Base-by-base conservation (phyloP, 768 basidiomycete species). In the Suillus occidentalis region DNA sequence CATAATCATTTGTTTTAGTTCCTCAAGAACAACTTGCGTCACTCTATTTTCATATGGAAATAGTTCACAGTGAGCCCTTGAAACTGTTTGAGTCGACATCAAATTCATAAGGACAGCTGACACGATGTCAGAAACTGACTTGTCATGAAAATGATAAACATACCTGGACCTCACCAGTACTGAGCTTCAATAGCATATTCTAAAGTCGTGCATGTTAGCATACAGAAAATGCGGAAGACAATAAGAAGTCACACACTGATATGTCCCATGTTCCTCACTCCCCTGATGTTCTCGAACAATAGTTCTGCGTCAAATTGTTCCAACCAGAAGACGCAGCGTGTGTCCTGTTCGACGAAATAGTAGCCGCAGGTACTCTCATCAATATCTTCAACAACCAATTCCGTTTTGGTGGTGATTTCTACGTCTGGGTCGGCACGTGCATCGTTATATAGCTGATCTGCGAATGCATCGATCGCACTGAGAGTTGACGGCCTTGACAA, bases 251-350 rank as follows among this genome's bases (percentile, higher is more conserved):
- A 71, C 79, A 60, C 63, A 85, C 85, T 73, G 18, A 85, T 67
- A 69, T 83, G 81, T 8, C 74, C 71, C 28, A 75, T 68, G 2
- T 75, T 72, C 14, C 73, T 75, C 1, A 79, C 75, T 6, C 83
- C 83, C 42, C 75, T 72, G 34, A 80, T 71, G 36, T 82, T 74
- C 16, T 43, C 13, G 72, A 72, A 79, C 14, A 83, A 67, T 36
- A 70, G 34, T 1, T 62, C 63, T 3, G 80, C 73, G 3, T 78
- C 67, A 31, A 78, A 79, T 0, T 75, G 65, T 49, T 85, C 79
- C 34, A 85, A 62, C 77, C 82, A 87, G 63, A 86, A 86, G 16
- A 85, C 72, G 9, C 73, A 70, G 16, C 81, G 79, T 0, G 69
- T 71, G 0, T 68, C 47, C 57, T 85, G 84, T 65, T 84, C 75